These are phyloP conservation scores for Solanum lignicaule DNA, from an alignment of 257 asterid species.

Conservation along the genomic window DNA sequence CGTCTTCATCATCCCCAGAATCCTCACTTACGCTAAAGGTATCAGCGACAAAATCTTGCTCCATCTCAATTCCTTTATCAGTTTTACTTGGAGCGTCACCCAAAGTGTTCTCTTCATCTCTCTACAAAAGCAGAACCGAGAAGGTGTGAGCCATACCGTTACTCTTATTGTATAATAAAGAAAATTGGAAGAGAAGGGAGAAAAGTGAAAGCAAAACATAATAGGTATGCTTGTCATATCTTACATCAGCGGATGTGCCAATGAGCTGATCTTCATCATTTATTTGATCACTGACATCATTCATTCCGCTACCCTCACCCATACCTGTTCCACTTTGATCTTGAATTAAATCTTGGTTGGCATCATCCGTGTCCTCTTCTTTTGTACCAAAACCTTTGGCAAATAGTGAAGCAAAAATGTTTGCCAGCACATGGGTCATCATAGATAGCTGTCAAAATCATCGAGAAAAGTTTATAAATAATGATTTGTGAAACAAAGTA, in stretches of 20 bases:
- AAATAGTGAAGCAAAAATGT: slow-evolving; percentile 53
- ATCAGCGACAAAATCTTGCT: slow-evolving; percentile 64
- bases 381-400: slow-evolving; percentile 63
- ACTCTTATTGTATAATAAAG: background rate
- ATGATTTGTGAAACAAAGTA: background rate
- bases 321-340: slow-evolving; percentile 89
- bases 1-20: slow-evolving; percentile 51
- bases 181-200: background rate
- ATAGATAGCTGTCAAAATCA: slow-evolving; percentile 44
- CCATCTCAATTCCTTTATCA: slow-evolving; percentile 95
- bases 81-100: slow-evolving; percentile 47
- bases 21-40: slow-evolving; percentile 70
- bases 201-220: background rate
- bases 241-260: slow-evolving; percentile 61
- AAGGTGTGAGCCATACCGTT: background rate
- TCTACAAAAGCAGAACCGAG: slow-evolving; percentile 29
- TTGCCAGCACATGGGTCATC: slow-evolving; percentile 62
- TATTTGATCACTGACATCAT: slow-evolving; percentile 89
- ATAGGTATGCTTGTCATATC: background rate
- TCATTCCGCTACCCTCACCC: slow-evolving; percentile 82
- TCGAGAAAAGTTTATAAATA: background rate
- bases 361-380: slow-evolving; percentile 48
- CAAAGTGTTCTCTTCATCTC: slow-evolving; percentile 38
- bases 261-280: slow-evolving; percentile 87
- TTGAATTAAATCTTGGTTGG: slow-evolving; percentile 31